Conservation (phyloP, 257 asterid genomes). For the Primulina eburnea region DNA sequence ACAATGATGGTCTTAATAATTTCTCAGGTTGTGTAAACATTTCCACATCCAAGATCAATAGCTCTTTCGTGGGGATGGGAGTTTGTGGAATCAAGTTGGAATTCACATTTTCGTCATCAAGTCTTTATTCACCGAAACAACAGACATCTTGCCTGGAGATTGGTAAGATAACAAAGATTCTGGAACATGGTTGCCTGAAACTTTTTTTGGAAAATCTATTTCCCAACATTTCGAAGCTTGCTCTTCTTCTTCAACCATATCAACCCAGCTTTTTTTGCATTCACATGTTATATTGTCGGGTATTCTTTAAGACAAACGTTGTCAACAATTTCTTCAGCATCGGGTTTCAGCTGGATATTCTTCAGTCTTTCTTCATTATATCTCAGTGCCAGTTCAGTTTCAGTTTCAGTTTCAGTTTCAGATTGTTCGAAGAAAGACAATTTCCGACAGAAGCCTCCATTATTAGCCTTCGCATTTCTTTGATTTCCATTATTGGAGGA, state of each 20-base stretch:
- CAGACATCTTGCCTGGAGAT: constrained; percentile 23
- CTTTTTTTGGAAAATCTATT: constrained; percentile 7
- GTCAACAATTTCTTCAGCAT: constrained; percentile 7
- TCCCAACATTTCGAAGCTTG: constrained; percentile 24
- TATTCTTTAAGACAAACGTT: constrained; percentile 16
- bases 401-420: constrained; percentile 6
- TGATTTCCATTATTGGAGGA: constrained; percentile 22
- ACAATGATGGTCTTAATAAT: constrained; percentile 37
- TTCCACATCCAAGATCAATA: constrained; percentile 43
- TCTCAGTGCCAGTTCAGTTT: not conserved
- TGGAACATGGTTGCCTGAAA: not conserved
- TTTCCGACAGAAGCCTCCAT: constrained; percentile 29
- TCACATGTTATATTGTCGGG: constrained; percentile 6
- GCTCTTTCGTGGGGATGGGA: constrained; percentile 24
- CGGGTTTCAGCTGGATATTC: constrained; percentile 7
- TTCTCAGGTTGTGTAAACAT: constrained; percentile 62
- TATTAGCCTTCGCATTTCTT: constrained; percentile 22
- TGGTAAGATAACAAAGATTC: constrained; percentile 17
- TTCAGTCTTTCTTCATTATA: constrained; percentile 12
- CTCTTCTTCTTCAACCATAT: constrained; percentile 76
- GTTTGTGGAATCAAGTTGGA: constrained; percentile 39
- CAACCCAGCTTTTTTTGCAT: constrained; percentile 68
- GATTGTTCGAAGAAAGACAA: constrained; percentile 34
- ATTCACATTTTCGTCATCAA: constrained; percentile 48
- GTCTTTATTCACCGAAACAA: constrained; percentile 15